A percentile compares a stretch with the other conserved stretches of the same genome.
phyloP scores from a whole-genome alignment of 2,329 filamentous ascomycete genomes.

The Graphilbum fragrans region DNA sequence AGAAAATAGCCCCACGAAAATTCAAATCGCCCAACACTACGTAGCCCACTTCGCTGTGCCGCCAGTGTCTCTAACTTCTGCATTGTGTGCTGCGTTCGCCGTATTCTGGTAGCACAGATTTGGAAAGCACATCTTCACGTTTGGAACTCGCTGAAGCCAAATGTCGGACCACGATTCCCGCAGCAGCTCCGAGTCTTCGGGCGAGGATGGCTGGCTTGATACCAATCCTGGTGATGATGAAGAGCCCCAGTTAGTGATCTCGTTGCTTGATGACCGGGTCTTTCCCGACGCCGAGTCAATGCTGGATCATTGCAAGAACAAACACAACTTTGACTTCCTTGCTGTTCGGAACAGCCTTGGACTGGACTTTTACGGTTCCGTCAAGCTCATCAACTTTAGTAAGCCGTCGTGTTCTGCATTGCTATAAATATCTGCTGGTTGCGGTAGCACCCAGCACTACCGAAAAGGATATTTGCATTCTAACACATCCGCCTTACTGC shows the following conservation, averaged over 20 bases:
- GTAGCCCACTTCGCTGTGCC: too few relatives aligned
- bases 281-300: conserved; percentile 54
- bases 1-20: too few relatives aligned
- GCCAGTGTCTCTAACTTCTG: too few relatives aligned
- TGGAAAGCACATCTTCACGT: too few relatives aligned
- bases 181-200: conserved; percentile 22
- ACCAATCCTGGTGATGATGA: conserved; percentile 41
- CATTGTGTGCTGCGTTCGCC: too few relatives aligned
- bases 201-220: conserved; percentile 23
- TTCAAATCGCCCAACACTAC: too few relatives aligned
- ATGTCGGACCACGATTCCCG: conserved; percentile 4
- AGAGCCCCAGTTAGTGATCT: conserved; percentile 48
- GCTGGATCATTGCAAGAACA: conserved; percentile 56
- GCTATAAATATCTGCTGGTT: not conserved
- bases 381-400: conserved; percentile 65
- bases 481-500: too few relatives aligned
- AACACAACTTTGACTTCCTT: conserved; percentile 55
- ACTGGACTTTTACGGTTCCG: conserved; percentile 60
- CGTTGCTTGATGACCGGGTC: conserved; percentile 53
- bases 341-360: conserved; percentile 41
- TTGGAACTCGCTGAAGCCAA: not conserved
- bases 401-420: conserved; percentile 6
- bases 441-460: too few relatives aligned
- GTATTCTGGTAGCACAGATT: too few relatives aligned
- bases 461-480: too few relatives aligned